Base-by-base conservation (phyloP, 140 eudicot genomes). In the Cichorium intybus region DNA sequence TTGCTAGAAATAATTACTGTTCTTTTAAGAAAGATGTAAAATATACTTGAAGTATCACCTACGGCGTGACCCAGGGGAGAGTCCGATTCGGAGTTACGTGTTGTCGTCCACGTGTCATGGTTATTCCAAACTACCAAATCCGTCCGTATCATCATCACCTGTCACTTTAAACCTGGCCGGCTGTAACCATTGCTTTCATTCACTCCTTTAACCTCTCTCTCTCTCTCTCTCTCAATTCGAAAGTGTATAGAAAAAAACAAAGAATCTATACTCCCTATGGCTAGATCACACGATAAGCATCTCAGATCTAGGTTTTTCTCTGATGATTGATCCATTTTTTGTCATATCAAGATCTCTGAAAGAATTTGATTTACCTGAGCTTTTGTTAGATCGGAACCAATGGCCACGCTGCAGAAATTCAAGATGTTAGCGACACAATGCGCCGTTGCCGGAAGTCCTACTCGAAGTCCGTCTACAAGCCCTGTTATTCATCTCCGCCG, bases 341-440 rank as follows among this genome's bases (percentile, higher is more conserved):
- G 3, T 58, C 2, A 10, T 28, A 43, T 59, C 39, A 33, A 21
- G 37, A 21, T 14, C 14, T 26, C 14, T 20, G 15, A 20, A 27
- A 68, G 1, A 39, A 24, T 24, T 55, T 23, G 14, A 47, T 64
- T 51, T 33, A 15, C 70, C 10, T 46, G 43, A 26, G 18, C 35
- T 56, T 56, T 37, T 65, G 11, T 35, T 61, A 50, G 60, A 65
- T 65, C 71, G 60, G 58, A 50, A 46, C 16, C 64, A 58, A 82
- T 82, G 88, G 83, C 84, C 29, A 76, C 84, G 6, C 43, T 87
- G 59, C 95, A 87, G 60, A 87, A 84, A 81, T 87, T 87, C 79
- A 87, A 87, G 84, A 64, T 84, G n/a, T 33, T 87, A 45, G 95
- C 95, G 0, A 84, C 95, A 10, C 95, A 81, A 45, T 86, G 95